phyloP scores from a whole-genome alignment of 805 yeast species.

The Nakazawaea molendinolei region DNA sequence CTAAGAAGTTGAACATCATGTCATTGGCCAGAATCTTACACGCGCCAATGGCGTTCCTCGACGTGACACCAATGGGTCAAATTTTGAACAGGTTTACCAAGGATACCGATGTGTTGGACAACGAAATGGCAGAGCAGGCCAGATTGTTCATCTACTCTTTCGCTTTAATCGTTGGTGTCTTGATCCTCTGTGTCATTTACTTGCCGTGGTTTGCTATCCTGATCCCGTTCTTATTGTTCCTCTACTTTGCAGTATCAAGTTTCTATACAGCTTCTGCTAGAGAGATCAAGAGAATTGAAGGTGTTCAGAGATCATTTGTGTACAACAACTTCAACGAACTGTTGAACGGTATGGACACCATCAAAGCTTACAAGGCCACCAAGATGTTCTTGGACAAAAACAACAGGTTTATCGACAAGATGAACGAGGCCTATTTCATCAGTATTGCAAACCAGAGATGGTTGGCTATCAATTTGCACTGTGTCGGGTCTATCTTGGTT shows the following conservation, averaged over 20 bases:
- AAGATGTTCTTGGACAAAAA: slow-evolving; percentile 30
- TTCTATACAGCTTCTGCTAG: slow-evolving; percentile 41
- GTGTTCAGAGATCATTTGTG: slow-evolving; percentile 40
- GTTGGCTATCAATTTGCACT: slow-evolving; percentile 38
- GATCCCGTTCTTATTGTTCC: slow-evolving; percentile 41
- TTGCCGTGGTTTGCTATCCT: slow-evolving; percentile 51
- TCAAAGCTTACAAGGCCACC: slow-evolving; percentile 35
- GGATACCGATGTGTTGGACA: slow-evolving; percentile 79
- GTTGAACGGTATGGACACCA: slow-evolving; percentile 40
- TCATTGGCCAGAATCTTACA: slow-evolving; percentile 59
- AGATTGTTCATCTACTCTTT: slow-evolving; percentile 52
- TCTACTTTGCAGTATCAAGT: slow-evolving; percentile 31
- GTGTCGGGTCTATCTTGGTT: slow-evolving; percentile 34
- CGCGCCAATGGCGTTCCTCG: slow-evolving; percentile 79
- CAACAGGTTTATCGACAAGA: slow-evolving; percentile 29
- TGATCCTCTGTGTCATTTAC: slow-evolving; percentile 37
- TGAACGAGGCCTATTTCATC: slow-evolving; percentile 39
- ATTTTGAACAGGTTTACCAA: slow-evolving; percentile 80
- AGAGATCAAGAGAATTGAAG: slow-evolving; percentile 43
- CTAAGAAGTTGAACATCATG: slow-evolving; percentile 47
- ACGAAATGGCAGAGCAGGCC: slow-evolving; percentile 67
- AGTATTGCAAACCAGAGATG: slow-evolving; percentile 42
- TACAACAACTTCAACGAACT: slow-evolving; percentile 44
- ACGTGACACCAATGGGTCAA: slow-evolving; percentile 84
- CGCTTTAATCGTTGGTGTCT: slow-evolving; percentile 26